These are phyloP conservation scores for Lasiodiplodia sp. DNA, from an alignment of 2,329 filamentous ascomycete genomes.

Conservation along the genomic window DNA sequence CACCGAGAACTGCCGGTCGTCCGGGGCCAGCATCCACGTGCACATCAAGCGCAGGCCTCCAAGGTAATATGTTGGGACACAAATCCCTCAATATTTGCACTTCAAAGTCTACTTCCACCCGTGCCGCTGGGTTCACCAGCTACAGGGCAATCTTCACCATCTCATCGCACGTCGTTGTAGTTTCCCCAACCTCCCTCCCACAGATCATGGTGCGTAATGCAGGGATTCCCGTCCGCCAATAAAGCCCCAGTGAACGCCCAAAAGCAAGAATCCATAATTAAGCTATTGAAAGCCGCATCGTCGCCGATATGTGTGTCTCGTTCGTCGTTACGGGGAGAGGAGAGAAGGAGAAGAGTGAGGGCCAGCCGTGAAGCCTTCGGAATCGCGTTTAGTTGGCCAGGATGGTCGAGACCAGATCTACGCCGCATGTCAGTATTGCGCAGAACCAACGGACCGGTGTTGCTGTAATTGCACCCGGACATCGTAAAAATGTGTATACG, in stretches of 20 bases:
- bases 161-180: conserved; percentile 7
- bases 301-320: conserved; percentile 18
- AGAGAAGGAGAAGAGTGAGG: conserved; percentile 11
- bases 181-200: background rate
- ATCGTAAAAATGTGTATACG: conserved; percentile 38
- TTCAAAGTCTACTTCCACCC: conserved; percentile 1
- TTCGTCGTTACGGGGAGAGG: conserved; percentile 19
- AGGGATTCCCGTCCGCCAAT: conserved; percentile 13
- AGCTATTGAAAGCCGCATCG: conserved; percentile 20
- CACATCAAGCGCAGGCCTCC: background rate
- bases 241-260: conserved; percentile 20
- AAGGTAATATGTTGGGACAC: background rate
- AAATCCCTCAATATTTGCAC: background rate
- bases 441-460: background rate
- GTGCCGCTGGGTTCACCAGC: background rate
- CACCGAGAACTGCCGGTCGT: background rate
- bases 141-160: background rate
- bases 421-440: background rate
- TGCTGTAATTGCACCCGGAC: background rate
- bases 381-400: conserved; percentile 28
- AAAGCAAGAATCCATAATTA: conserved; percentile 27
- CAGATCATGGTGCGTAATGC: conserved; percentile 15
- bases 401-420: conserved; percentile 30
- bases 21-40: background rate
- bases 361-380: background rate